Evolutionary conservation across 495 filamentous ascomycete genomes (phyloP), one percentile per base, ranked within the genome.

Genomic region (Cudoniella acicularis): DNA sequence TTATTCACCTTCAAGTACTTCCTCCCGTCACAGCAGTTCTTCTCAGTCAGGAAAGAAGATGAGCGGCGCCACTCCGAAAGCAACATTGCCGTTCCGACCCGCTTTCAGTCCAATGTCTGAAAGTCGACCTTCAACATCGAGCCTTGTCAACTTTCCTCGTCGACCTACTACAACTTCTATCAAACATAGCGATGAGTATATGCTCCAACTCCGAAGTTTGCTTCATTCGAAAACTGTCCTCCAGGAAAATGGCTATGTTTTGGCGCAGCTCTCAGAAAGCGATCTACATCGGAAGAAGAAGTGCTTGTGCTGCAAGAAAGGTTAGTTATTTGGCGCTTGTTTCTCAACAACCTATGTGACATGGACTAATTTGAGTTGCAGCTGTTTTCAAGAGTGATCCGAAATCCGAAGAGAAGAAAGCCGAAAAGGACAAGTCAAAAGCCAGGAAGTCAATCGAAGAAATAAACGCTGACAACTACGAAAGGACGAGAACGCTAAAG

Each of bases 151-250:
- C 13, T 36, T 36, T 36, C 6, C 30, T 6, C 4, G 30, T 36
- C 4, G 30, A 36, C 30, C 30, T 4, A 46, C 43, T 8, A n/a
- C 17, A 4, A 6, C 6, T 9, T 6, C 43, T 9, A 46, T 46
- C 18, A 21, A 46, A 17, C 18, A 54, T 47, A 57, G 22, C 42
- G 16, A 4, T 13, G 54, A 57, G 17, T 57, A 57, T 26, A 57
- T 57, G 54, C 17, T 3, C 17, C 2, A 24, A 25, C 42, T 57
- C 24, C 18, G 42, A 49, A 27, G 22, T 16, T 27, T 57, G 16
- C n/a, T 51, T 30, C 22, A 24, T n/a, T 51, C 49, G 17, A 8
- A 51, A 30, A 25, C 3, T 9, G 49, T n/a, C 11, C 49, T 51
- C 49, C 4, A 51, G 49, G 49, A 21, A 21, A 51, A 11, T 11